Base-by-base conservation (phyloP, 78 protist genomes). In the Dictyostelium brefeldianum region DNA sequence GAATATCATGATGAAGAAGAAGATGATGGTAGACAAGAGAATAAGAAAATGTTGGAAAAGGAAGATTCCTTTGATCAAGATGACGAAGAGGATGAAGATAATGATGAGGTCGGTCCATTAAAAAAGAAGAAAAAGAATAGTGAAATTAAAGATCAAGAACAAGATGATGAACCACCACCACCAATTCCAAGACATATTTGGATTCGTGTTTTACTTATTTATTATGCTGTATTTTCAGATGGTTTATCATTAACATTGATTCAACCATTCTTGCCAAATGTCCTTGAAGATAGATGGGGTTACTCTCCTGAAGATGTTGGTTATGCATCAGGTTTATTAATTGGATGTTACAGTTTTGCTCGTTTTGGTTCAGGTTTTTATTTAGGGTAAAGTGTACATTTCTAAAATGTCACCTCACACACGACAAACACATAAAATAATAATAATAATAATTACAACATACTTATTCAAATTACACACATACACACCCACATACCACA, bases 361-460 rank as follows among this genome's bases (percentile, higher is more conserved):
- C 57, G 93, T 50, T 87, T 87, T 73, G 67, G 79, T 18, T 87
- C 93, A n/a, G 70, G 83, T 29, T 87, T 87, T 31, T 51, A 47
- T 71, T 47, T 84, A 17, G 92, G 92, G 89, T 82, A 82, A 48
- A 31, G 12, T 14, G 17, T 54, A 17, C 18, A 25, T 64, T 62
- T 64, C n/a, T n/a, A n/a, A n/a, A n/a, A n/a, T n/a, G n/a, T n/a
- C 53, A 9, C 53, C 53, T 48, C n/a, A n/a, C n/a, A n/a, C n/a
- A n/a, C n/a, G n/a, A n/a, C n/a, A n/a, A n/a, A n/a, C n/a, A n/a
- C n/a, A n/a, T n/a, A n/a, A n/a, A n/a, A 36, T 36, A 36, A 36
- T 36, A 54, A 54, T 54, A 12, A 18, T 18, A 54, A 54, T 54
- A 54, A 54, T 17, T 54, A 54, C 62, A 54, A 12, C 18, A 54